Conservation (phyloP, 2,329 filamentous ascomycete genomes). For the Epichloe bromicola region DNA sequence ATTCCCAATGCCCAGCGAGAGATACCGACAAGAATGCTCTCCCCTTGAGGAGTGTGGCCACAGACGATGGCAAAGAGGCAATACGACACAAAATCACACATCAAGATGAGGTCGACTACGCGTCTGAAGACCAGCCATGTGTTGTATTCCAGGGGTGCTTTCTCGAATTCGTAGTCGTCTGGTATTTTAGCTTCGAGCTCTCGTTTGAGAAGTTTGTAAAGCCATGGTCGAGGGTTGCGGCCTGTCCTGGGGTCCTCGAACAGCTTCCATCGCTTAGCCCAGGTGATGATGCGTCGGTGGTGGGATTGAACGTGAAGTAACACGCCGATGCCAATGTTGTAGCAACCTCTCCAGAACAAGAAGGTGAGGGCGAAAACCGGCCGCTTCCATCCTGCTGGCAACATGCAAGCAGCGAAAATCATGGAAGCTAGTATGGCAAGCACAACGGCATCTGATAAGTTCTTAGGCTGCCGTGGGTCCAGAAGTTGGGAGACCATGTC, state of each 20-base stretch:
- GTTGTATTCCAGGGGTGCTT: constrained; percentile 94
- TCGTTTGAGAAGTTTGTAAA: constrained; percentile 73
- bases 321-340: constrained; percentile 89
- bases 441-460: constrained; percentile 72
- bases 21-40: constrained; percentile 54
- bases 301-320: constrained; percentile 84
- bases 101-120: constrained; percentile 89
- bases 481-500: constrained; percentile 98
- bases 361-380: constrained; percentile 75
- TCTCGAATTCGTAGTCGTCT: constrained; percentile 83
- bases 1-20: constrained; percentile 71
- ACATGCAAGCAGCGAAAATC: constrained; percentile 57
- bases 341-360: constrained; percentile 81
- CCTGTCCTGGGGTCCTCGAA: constrained; percentile 77
- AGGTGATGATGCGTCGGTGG: constrained; percentile 70
- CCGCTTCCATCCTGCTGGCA: constrained; percentile 57
- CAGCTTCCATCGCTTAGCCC: constrained; percentile 74
- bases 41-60: constrained; percentile 58
- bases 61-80: constrained; percentile 90
- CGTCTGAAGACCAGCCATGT: constrained; percentile 95
- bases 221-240: constrained; percentile 65
- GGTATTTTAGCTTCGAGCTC: constrained; percentile 94
- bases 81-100: constrained; percentile 98
- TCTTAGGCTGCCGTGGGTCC: constrained; percentile 90
- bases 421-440: constrained; percentile 65